phyloP scores from a whole-genome alignment of 2,329 filamentous ascomycete species.

The Zymoseptoria pseudotritici region DNA sequence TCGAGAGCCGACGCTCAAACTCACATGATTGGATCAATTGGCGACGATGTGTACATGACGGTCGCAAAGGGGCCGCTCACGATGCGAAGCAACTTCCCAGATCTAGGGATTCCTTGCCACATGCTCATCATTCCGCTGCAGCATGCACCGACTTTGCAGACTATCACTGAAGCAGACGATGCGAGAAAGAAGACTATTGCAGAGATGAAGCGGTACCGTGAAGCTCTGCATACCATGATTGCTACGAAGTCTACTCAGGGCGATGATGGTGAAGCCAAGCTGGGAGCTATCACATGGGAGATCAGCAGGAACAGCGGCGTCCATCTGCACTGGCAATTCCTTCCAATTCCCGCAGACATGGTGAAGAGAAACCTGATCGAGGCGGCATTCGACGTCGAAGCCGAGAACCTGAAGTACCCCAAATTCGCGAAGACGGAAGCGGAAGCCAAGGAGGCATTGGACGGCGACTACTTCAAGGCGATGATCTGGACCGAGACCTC shows the following conservation, averaged over 20 bases:
- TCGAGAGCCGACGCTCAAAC: slow-evolving; percentile 76
- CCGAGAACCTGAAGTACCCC: slow-evolving; percentile 63
- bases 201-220: slow-evolving; percentile 80
- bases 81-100: slow-evolving; percentile 60
- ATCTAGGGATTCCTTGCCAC: slow-evolving; percentile 71
- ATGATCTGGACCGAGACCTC: slow-evolving; percentile 34
- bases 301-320: slow-evolving; percentile 75
- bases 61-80: slow-evolving; percentile 86
- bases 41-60: slow-evolving; percentile 78
- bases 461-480: slow-evolving; percentile 29
- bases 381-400: slow-evolving; percentile 80
- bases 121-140: slow-evolving; percentile 84
- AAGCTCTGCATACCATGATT: slow-evolving; percentile 73
- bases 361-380: slow-evolving; percentile 70
- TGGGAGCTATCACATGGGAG: slow-evolving; percentile 87
- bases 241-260: slow-evolving; percentile 22
- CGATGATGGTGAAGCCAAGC: slow-evolving; percentile 43
- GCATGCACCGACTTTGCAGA: slow-evolving; percentile 67
- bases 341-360: slow-evolving; percentile 64
- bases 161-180: slow-evolving; percentile 50
- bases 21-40: slow-evolving; percentile 86
- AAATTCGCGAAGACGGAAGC: slow-evolving; percentile 36
- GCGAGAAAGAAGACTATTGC: neutral
- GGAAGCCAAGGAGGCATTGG: slow-evolving; percentile 19
- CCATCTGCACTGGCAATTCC: slow-evolving; percentile 88